Evolutionary conservation across 345 rosid species (phyloP).

Genomic region (Populus euphratica): DNA sequence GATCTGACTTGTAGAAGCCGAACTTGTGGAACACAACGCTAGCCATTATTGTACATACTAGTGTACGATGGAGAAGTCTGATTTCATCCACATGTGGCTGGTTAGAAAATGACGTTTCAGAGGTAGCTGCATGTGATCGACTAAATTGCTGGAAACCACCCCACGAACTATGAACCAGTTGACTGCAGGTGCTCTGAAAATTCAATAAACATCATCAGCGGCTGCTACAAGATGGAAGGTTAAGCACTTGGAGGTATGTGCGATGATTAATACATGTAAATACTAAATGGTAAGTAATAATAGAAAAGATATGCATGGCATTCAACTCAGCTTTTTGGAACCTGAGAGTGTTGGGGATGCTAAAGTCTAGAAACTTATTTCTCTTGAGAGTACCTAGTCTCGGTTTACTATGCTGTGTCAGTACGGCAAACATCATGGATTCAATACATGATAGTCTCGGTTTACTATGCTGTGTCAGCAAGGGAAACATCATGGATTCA

Average conservation of each 20-base stretch:
- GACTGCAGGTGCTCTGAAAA: conserved; percentile 6
- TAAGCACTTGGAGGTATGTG: conserved; percentile 8
- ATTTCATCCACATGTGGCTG: conserved; percentile 17
- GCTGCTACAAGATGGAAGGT: background rate
- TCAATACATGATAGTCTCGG: no score
- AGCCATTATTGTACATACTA: conserved; percentile 27
- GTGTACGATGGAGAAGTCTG: conserved; percentile 5
- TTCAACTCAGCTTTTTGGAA: conserved; percentile 47
- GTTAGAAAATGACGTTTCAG: conserved; percentile 6
- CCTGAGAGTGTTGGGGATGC: conserved; percentile 46
- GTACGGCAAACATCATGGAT: background rate
- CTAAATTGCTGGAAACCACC: conserved; percentile 6
- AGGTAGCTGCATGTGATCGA: conserved; percentile 24
- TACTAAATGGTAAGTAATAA: background rate
- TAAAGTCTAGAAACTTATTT: conserved; percentile 4
- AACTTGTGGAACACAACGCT: background rate
- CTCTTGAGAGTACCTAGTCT: background rate
- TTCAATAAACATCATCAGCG: background rate
- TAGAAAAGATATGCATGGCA: conserved; percentile 15
- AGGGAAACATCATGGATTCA: conserved; percentile 9
- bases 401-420: background rate
- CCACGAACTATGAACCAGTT: background rate
- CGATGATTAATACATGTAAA: conserved; percentile 10
- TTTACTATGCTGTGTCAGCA: background rate
- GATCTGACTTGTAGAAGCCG: conserved; percentile 38